Percentiles rank a stretch among this genome's conserved stretches.
These are phyloP conservation scores for Cercospora sp. DNA, from an alignment of 2,329 filamentous ascomycete genomes.

Conservation along the genomic window DNA sequence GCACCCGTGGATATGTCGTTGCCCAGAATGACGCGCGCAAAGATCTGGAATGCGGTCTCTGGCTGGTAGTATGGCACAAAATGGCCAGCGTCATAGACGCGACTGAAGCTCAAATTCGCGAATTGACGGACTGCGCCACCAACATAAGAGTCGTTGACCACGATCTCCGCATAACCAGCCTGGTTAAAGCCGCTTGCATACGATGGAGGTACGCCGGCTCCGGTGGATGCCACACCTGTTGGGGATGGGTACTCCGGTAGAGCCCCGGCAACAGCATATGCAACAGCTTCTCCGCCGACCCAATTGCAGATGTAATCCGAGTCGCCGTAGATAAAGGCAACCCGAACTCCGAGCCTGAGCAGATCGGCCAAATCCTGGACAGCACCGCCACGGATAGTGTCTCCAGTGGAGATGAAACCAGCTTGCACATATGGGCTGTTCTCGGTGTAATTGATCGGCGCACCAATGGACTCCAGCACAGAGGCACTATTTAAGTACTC, in stretches of 20 bases:
- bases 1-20: conserved; percentile 53
- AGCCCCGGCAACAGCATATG: conserved; percentile 27
- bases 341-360: conserved; percentile 49
- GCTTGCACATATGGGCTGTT: conserved; percentile 42
- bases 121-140: conserved; percentile 75
- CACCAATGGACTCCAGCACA: conserved; percentile 53
- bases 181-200: conserved; percentile 60
- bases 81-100: conserved; percentile 57
- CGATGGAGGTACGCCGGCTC: conserved; percentile 25
- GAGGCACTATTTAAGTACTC: conserved; percentile 54
- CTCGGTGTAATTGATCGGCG: conserved; percentile 54
- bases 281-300: conserved; percentile 54
- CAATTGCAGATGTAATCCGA: conserved; percentile 59
- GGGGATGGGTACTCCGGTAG: conserved; percentile 25
- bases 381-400: conserved; percentile 45
- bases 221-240: conserved; percentile 15
- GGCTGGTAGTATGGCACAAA: conserved; percentile 55
- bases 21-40: conserved; percentile 54
- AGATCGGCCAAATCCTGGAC: conserved; percentile 46
- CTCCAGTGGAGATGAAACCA: conserved; percentile 49
- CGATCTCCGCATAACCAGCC: conserved; percentile 72
- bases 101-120: conserved; percentile 62
- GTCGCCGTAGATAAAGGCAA: conserved; percentile 68
- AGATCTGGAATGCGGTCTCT: conserved; percentile 56
- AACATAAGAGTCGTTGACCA: conserved; percentile 67